A percentile compares a stretch with the other conserved stretches of the same genome.
phyloP scores from a whole-genome alignment of 306 rosid species.

The Cucumis sativus region DNA sequence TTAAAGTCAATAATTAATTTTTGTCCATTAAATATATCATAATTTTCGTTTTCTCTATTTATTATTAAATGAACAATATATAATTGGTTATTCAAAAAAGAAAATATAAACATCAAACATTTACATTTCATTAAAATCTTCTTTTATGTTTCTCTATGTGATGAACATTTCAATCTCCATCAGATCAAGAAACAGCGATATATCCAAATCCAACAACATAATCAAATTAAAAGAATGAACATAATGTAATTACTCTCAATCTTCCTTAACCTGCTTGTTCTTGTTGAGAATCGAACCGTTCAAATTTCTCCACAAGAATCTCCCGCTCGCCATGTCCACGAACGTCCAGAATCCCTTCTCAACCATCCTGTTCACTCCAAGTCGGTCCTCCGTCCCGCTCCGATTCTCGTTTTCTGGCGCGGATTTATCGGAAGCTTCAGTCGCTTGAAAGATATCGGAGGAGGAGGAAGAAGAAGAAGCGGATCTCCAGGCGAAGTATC shows the following conservation, averaged over 20 bases:
- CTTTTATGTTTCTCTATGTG: too few species aligned
- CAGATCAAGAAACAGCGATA: neutral
- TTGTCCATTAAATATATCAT: too few species aligned
- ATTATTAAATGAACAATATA: too few species aligned
- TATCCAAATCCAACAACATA: neutral
- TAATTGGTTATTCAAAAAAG: too few species aligned
- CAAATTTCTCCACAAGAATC: conserved; percentile 59
- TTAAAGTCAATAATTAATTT: neutral
- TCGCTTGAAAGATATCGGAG: conserved; percentile 7
- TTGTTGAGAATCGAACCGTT: neutral
- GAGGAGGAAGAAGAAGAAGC: conserved; percentile 13
- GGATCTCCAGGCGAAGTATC: conserved; percentile 52
- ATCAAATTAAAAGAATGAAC: neutral
- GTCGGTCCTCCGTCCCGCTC: neutral
- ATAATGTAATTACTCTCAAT: neutral
- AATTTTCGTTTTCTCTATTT: too few species aligned
- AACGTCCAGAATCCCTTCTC: conserved; percentile 47
- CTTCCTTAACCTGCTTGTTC: neutral
- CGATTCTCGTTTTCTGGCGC: conserved; percentile 11
- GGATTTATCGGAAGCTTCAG: neutral
- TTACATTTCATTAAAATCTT: neutral
- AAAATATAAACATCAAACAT: neutral
- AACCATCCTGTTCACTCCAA: conserved; percentile 19
- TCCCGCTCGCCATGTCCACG: conserved; percentile 77
- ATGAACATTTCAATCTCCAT: neutral